Evolutionary conservation across 352 stramenopile species (phyloP).

Genomic region (Phytopythium vexans): DNA sequence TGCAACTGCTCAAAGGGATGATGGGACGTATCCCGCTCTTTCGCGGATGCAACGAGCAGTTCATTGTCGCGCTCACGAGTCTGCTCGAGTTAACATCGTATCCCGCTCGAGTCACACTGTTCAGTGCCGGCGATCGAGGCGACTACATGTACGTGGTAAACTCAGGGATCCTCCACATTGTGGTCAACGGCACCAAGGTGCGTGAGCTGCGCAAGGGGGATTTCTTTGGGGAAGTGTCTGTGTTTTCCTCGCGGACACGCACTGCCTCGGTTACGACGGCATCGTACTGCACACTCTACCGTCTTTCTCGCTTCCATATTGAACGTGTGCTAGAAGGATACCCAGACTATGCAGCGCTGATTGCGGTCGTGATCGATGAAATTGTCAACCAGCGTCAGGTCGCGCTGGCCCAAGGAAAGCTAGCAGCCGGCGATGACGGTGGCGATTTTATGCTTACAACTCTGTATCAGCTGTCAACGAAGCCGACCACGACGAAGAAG

Average conservation of each 20-base stretch:
- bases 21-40: conserved; percentile 64
- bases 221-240: conserved; percentile 71
- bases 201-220: conserved; percentile 60
- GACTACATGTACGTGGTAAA: conserved; percentile 79
- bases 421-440: not conserved
- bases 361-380: conserved; percentile 35
- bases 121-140: conserved; percentile 45
- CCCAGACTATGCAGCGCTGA: conserved; percentile 43
- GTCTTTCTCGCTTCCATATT: conserved; percentile 55
- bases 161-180: conserved; percentile 52
- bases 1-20: conserved; percentile 57
- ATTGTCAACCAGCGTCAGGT: conserved; percentile 40
- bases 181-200: conserved; percentile 54
- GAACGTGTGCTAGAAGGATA: conserved; percentile 61
- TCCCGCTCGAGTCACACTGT: conserved; percentile 51
- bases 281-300: conserved; percentile 68
- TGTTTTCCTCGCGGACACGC: conserved; percentile 57
- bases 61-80: conserved; percentile 64
- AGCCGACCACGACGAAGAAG: conserved; percentile 5
- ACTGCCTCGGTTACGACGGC: conserved; percentile 55
- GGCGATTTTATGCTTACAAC: conserved; percentile 58
- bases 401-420: conserved; percentile 2
- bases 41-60: conserved; percentile 50
- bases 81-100: conserved; percentile 63
- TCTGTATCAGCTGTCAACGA: conserved; percentile 38